Conservation (phyloP, 2,329 filamentous ascomycete species). For the Aspergillus bombycis region DNA sequence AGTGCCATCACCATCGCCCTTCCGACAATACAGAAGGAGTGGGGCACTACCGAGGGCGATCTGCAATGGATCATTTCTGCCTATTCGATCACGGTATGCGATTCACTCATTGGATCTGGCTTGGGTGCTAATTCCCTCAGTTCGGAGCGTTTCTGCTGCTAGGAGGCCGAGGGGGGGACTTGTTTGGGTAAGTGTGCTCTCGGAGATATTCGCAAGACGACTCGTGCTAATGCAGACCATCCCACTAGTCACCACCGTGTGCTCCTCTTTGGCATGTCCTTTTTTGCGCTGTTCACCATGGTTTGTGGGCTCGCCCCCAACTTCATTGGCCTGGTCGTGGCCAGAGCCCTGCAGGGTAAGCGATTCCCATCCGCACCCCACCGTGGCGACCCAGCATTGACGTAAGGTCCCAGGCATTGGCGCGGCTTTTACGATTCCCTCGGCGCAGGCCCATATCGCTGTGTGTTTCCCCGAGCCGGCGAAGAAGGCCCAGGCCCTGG, state of each 20-base stretch:
- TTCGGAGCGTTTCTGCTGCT: not conserved
- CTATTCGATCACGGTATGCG: not conserved
- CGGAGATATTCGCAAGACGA: not conserved
- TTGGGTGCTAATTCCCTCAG: not conserved
- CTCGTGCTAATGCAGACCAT: not conserved
- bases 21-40: not conserved
- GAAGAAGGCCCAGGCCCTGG: not conserved
- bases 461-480: not conserved
- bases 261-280: not conserved
- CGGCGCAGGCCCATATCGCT: not conserved
- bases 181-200: not conserved
- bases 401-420: not conserved
- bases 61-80: not conserved
- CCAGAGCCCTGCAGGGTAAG: not conserved
- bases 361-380: not conserved
- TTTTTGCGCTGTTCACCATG: not conserved
- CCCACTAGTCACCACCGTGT: not conserved
- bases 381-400: not conserved
- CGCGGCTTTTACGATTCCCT: not conserved
- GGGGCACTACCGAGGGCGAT: not conserved
- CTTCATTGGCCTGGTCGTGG: not conserved
- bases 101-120: not conserved
- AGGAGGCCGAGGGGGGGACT: not conserved
- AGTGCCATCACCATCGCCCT: not conserved
- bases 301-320: not conserved